Conservation (phyloP, 2,329 filamentous ascomycete genomes). For the Ophiostoma perfectum region DNA sequence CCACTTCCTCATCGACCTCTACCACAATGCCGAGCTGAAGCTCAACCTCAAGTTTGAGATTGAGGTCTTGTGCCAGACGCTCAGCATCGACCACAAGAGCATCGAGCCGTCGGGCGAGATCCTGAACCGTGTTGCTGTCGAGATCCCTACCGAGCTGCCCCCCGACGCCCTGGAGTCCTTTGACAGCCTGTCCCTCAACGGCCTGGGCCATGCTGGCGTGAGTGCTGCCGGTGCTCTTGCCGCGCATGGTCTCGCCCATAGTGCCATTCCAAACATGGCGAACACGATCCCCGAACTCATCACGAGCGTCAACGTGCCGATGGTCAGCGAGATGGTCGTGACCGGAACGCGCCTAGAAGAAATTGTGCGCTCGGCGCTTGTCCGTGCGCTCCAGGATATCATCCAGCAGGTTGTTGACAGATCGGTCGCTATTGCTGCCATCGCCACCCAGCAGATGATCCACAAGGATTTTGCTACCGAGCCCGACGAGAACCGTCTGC, state of each 20-base stretch:
- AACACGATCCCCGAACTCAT: constrained; percentile 80
- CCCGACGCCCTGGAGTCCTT: constrained; percentile 73
- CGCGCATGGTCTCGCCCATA: constrained; percentile 39
- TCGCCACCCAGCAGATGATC: constrained; percentile 91
- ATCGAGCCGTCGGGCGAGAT: constrained; percentile 86
- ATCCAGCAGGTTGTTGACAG: constrained; percentile 96
- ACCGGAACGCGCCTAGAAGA: constrained; percentile 61
- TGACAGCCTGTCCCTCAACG: constrained; percentile 73
- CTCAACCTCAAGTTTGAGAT: constrained; percentile 98
- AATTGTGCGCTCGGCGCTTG: constrained; percentile 81
- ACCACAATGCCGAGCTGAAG: constrained; percentile 87
- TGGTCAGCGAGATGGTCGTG: constrained; percentile 72
- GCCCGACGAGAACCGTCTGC: constrained; percentile 78
- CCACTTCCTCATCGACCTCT: constrained; percentile 83
- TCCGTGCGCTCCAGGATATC: constrained; percentile 88
- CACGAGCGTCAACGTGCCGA: constrained; percentile 72
- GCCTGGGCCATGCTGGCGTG: constrained; percentile 61
- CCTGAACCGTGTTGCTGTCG: constrained; percentile 63
- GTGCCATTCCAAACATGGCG: constrained; percentile 64
- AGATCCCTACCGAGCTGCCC: constrained; percentile 55
- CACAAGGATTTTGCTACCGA: constrained; percentile 96
- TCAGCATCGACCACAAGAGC: constrained; percentile 85
- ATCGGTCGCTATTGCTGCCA: constrained; percentile 95
- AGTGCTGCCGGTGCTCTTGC: constrained; percentile 62
- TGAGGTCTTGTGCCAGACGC: constrained; percentile 89